phyloP scores from a whole-genome alignment of 169 alveolate genomes.

The Eimeria brunetti region DNA sequence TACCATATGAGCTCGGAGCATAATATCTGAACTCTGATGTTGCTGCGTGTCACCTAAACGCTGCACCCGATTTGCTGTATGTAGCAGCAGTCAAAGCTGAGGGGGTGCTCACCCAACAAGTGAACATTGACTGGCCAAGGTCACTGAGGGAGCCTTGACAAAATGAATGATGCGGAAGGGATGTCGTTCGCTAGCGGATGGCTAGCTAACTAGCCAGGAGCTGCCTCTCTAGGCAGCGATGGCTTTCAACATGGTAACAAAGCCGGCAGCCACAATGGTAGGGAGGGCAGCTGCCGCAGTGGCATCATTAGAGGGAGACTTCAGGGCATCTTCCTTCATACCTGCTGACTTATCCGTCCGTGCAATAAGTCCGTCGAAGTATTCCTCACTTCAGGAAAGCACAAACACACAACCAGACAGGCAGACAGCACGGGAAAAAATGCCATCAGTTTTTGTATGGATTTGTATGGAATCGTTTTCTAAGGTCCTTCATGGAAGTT shows the following conservation, averaged over 20 bases:
- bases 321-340: not conserved
- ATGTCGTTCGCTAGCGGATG: too few relatives aligned
- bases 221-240: not conserved
- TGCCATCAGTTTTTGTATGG: too few relatives aligned
- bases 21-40: too few relatives aligned
- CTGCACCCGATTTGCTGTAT: too few relatives aligned
- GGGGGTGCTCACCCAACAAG: too few relatives aligned
- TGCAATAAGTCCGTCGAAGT: not conserved
- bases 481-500: not conserved
- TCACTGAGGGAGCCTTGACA: too few relatives aligned
- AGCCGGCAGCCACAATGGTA: not conserved
- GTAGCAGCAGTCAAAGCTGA: too few relatives aligned
- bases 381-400: not conserved
- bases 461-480: too few relatives aligned
- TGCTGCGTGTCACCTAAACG: too few relatives aligned
- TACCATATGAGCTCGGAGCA: too few relatives aligned
- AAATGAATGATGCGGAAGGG: not conserved
- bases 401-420: not conserved
- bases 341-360: not conserved
- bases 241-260: not conserved
- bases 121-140: too few relatives aligned
- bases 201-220: not conserved
- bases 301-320: not conserved
- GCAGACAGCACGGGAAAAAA: not conserved
- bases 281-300: not conserved